These are phyloP conservation scores for Atalantia buxifolia DNA, from an alignment of 345 rosid genomes.

Conservation along the genomic window DNA sequence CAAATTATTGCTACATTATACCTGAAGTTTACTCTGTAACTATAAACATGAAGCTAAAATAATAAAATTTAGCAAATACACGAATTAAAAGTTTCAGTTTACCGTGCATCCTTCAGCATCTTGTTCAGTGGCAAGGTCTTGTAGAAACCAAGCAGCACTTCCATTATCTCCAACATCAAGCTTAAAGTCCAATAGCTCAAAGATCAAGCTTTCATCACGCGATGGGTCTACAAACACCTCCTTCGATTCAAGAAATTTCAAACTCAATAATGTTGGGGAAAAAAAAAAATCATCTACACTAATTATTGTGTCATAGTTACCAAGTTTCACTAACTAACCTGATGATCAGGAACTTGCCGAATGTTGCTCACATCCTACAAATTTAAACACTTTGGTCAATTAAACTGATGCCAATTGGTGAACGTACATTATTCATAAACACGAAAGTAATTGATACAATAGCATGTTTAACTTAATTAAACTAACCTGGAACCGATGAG, in stretches of 20 bases:
- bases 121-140: constrained; percentile 48
- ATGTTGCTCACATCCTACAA: constrained; percentile 49
- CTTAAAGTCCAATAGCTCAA: constrained; percentile 78
- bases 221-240: constrained; percentile 80
- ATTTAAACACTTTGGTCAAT: neutral
- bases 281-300: neutral
- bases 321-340: constrained; percentile 27
- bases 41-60: neutral
- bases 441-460: neutral
- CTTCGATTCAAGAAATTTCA: constrained; percentile 28
- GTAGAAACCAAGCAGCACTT: constrained; percentile 54
- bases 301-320: too few relatives aligned
- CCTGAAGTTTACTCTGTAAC: neutral
- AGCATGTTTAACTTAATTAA: neutral
- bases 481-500: constrained; percentile 42
- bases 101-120: constrained; percentile 66
- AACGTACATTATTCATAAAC: neutral
- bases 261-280: neutral
- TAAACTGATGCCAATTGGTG: neutral
- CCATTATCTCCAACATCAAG: constrained; percentile 41
- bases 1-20: neutral
- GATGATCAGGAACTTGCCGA: constrained; percentile 52
- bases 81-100: neutral
- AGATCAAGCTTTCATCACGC: constrained; percentile 81
- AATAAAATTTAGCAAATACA: neutral